A percentile compares a stretch with the other conserved stretches of the same genome.
Evolutionary conservation across 148 eudicot species (phyloP).

Genomic region (Spergularia marina): DNA sequence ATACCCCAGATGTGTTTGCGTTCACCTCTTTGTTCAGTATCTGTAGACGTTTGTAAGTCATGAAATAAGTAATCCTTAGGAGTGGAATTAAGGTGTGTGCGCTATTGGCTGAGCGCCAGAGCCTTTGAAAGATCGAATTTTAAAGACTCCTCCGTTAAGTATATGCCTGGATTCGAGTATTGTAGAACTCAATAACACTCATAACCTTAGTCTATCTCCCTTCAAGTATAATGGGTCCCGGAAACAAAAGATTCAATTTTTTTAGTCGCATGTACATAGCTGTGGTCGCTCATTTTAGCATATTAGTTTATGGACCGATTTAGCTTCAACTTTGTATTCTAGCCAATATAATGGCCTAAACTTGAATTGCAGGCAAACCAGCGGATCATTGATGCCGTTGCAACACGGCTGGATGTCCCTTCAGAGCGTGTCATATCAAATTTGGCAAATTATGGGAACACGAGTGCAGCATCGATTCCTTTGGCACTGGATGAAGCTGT

Average conservation of each 20-base stretch:
- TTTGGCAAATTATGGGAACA: constrained; percentile 85
- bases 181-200: too few relatives aligned
- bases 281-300: background rate
- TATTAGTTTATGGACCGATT: background rate
- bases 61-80: background rate
- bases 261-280: background rate
- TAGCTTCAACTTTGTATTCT: background rate
- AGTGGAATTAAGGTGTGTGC: background rate
- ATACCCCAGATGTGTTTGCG: background rate
- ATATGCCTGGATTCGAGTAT: too few relatives aligned
- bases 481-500: constrained; percentile 93
- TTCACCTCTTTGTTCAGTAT: background rate
- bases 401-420: constrained; percentile 63
- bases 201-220: background rate
- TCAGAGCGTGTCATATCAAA: constrained; percentile 81
- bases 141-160: too few relatives aligned
- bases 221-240: background rate
- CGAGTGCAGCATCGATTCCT: constrained; percentile 96
- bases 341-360: constrained; percentile 1
- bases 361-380: constrained; percentile 73
- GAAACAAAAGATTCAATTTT: background rate
- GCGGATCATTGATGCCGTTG: constrained; percentile 80
- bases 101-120: background rate
- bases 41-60: background rate
- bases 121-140: too few relatives aligned